phyloP scores from a whole-genome alignment of 306 rosid species.

The Hippophae gyantsensis region DNA sequence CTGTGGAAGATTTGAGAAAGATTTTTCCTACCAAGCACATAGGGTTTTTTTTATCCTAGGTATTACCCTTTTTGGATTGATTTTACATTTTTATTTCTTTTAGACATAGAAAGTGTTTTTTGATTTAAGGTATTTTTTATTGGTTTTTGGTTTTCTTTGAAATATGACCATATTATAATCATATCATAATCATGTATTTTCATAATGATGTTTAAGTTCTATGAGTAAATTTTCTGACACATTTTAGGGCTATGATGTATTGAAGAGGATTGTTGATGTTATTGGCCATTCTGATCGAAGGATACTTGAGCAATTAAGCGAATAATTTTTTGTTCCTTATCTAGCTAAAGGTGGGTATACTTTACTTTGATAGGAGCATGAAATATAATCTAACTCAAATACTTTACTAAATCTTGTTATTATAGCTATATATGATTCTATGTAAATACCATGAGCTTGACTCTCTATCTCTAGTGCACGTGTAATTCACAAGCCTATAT shows the following conservation, averaged over 20 bases:
- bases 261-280: slow-evolving; percentile 78
- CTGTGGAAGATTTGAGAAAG: too few relatives aligned
- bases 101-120: too few relatives aligned
- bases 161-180: too few relatives aligned
- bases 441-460: too few relatives aligned
- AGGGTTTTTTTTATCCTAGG: too few relatives aligned
- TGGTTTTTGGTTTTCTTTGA: too few relatives aligned
- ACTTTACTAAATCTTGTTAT: not conserved
- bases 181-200: not conserved
- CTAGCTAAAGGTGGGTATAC: too few relatives aligned
- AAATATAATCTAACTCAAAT: slow-evolving; percentile 5
- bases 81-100: too few relatives aligned
- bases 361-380: not conserved
- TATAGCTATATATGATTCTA: too few relatives aligned
- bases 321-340: slow-evolving; percentile 28
- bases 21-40: too few relatives aligned
- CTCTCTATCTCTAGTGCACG: slow-evolving; percentile 49
- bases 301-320: slow-evolving; percentile 68
- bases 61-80: too few relatives aligned
- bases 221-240: slow-evolving; percentile 12
- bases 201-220: slow-evolving; percentile 16
- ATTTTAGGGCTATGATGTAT: slow-evolving; percentile 65
- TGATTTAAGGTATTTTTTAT: too few relatives aligned
- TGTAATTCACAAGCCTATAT: slow-evolving; percentile 82
- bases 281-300: slow-evolving; percentile 44